Conservation (phyloP, 108 stramenopile genomes). For the Fistulifera pelliculosa region DNA sequence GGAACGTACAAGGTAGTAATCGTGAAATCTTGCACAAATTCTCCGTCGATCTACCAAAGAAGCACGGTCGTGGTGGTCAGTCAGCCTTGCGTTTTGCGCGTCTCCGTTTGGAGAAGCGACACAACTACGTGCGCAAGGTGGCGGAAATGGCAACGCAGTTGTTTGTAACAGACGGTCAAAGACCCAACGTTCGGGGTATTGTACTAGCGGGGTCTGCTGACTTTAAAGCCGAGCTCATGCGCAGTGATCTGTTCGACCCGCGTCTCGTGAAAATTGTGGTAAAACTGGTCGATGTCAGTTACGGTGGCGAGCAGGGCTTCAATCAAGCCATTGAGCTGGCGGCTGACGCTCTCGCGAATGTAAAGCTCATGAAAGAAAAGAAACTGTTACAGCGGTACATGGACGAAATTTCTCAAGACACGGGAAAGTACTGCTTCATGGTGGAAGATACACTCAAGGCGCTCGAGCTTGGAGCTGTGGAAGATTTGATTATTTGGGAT, state of each 20-base stretch:
- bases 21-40: constrained; percentile 96
- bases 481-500: constrained; percentile 97
- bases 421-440: constrained; percentile 98
- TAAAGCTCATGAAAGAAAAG: constrained; percentile 99
- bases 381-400: constrained; percentile 94
- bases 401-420: constrained; percentile 98
- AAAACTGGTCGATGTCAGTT: constrained; percentile 96
- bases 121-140: constrained; percentile 98
- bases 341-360: constrained; percentile 90
- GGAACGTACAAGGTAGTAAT: constrained; percentile 89
- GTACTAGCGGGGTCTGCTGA: constrained; percentile 97
- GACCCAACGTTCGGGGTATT: constrained; percentile 93
- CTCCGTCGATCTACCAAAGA: constrained; percentile 98
- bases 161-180: constrained; percentile 93
- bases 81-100: constrained; percentile 99
- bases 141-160: constrained; percentile 95
- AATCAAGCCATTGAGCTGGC: constrained; percentile 98
- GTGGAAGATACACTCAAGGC: constrained; percentile 96
- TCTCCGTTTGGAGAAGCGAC: constrained; percentile 96
- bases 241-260: constrained; percentile 92
- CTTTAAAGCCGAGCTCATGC: constrained; percentile 94
- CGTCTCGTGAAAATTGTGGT: constrained; percentile 90
- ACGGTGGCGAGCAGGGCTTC: constrained; percentile 98
- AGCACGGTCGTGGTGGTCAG: constrained; percentile 98
- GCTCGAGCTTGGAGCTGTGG: constrained; percentile 94